Conservation (phyloP, 2,329 filamentous ascomycete genomes). For the Geosmithia putterillii region DNA sequence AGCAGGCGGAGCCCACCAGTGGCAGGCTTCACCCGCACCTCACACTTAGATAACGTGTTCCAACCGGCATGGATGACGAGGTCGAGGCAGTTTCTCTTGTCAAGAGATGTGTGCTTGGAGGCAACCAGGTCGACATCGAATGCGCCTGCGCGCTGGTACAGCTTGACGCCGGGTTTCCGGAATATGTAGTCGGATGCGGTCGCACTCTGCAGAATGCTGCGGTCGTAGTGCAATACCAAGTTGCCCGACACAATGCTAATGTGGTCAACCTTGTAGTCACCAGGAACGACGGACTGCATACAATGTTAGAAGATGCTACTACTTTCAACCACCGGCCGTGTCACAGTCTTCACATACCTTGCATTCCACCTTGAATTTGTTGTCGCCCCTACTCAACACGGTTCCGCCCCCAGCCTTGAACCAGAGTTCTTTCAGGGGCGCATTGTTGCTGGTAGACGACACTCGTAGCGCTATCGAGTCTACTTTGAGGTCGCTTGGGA, state of each 20-base stretch:
- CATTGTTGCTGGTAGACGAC: constrained; percentile 33
- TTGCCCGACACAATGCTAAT: constrained; percentile 54
- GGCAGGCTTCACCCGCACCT: constrained; percentile 49
- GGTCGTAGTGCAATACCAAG: constrained; percentile 53
- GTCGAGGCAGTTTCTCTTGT: constrained; percentile 66
- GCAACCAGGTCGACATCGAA: constrained; percentile 57
- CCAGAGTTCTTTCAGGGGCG: constrained; percentile 46
- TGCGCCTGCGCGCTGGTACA: constrained; percentile 59
- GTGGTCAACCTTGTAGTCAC: constrained; percentile 63
- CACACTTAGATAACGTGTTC: constrained; percentile 52
- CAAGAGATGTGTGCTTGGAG: constrained; percentile 63
- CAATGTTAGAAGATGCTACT: constrained; percentile 12
- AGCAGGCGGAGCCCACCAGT: constrained; percentile 54
- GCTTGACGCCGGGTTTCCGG: constrained; percentile 48
- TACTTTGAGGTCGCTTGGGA: constrained; percentile 58
- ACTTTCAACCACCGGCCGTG: not conserved
- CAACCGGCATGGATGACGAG: constrained; percentile 61
- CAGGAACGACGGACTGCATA: constrained; percentile 49
- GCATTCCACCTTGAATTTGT: constrained; percentile 20
- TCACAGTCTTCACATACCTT: constrained; percentile 14
- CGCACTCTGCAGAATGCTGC: constrained; percentile 35
- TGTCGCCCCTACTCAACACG: constrained; percentile 34
- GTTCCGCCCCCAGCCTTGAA: constrained; percentile 16
- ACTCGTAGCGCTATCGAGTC: constrained; percentile 54
- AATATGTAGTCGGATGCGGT: constrained; percentile 38